Base-by-base conservation (phyloP, 2,329 filamentous ascomycete species). In the Corinectria fuckeliana region DNA sequence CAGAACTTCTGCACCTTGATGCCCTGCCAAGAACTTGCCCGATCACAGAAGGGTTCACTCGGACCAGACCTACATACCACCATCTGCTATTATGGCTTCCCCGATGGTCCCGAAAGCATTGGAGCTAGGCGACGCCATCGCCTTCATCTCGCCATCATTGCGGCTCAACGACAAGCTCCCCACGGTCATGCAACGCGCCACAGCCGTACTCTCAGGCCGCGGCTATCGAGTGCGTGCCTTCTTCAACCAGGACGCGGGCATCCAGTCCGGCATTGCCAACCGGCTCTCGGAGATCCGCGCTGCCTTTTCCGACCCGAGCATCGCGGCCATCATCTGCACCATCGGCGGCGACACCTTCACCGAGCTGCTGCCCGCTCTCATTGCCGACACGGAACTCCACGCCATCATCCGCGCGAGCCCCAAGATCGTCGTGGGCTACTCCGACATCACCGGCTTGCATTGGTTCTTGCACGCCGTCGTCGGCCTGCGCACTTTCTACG, bases 401-500 rank as follows among this genome's bases (percentile, higher is more conserved):
- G 50, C 21, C 10, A 52, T 58, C 1, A 74, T 80, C 34, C 72
- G 71, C 5, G 62, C 60, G 2, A 70, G 76, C 44, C 78, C 78
- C 30, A 80, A 80, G 69, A 71, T 80, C 18, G 70, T 80, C 1
- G 72, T 80, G 14, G 78, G 78, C 2, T 78, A 72, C 55, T 78
- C 76, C 1, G 78, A 80, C 55, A 79, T 79, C 51, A 77, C 76
- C 1, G 71, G 74, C 28, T 56, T 80, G 32, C 78, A 80, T 66
- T 80, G 78, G 78, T 74, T 76, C 48, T 65, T 80, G 30, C 60
- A 76, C 58, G 72, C 72, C 1, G 23, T 70, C 10, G 70, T 75
- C 0, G 78, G 78, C 0, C 66, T 80, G 32, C 75, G 77, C 38
- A 80, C 78, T 4, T 80, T 80, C 51, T 80, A 80, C 65, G 78